A percentile compares a stretch with the other conserved stretches of the same genome.
Conservation (phyloP, 139 green algal species). For the Haematococcus lacustris region DNA sequence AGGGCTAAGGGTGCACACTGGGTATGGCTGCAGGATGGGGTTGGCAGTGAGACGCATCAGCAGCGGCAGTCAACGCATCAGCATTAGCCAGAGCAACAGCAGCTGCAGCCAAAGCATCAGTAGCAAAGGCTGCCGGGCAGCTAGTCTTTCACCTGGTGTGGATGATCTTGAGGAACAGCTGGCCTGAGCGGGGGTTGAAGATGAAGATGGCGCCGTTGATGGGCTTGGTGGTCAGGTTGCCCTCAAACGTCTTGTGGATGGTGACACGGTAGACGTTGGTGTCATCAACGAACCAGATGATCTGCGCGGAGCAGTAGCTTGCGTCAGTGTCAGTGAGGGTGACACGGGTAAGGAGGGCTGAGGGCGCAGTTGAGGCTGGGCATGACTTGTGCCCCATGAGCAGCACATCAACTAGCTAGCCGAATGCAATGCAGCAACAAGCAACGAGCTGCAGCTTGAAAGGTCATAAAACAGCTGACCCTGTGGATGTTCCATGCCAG, state of each 20-base stretch:
- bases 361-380: not conserved
- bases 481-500: not conserved
- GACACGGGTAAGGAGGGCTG: not conserved
- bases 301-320: slow-evolving; percentile 78
- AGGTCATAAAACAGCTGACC: not conserved
- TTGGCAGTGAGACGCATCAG: not conserved
- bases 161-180: slow-evolving; percentile 99
- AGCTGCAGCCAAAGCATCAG: not conserved
- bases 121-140: not conserved
- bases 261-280: slow-evolving; percentile 99
- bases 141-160: slow-evolving; percentile 69
- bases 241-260: slow-evolving; percentile 99
- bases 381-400: not conserved
- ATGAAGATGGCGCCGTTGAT: slow-evolving; percentile 99
- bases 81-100: not conserved
- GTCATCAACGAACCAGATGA: slow-evolving; percentile 99
- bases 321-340: not conserved
- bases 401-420: not conserved
- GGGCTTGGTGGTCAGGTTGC: slow-evolving; percentile 97
- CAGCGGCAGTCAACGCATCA: not conserved
- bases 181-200: slow-evolving; percentile 98
- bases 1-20: too few species aligned
- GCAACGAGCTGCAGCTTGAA: not conserved
- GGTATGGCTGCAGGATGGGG: not conserved
- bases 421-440: not conserved